phyloP scores from a whole-genome alignment of 345 rosid genomes.

The Populus simonii region DNA sequence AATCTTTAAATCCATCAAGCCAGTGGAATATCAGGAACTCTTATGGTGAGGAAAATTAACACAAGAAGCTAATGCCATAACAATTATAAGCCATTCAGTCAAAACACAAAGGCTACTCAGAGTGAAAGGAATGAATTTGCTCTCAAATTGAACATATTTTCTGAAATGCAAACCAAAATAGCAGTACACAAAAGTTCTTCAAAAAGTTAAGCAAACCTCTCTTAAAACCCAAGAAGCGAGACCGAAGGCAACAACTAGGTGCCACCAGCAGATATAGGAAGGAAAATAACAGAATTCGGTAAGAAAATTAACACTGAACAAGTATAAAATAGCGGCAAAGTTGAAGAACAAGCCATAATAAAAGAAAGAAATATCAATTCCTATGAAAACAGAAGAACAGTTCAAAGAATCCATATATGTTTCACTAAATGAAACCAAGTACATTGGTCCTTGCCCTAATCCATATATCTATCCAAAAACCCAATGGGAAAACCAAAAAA shows the following conservation, averaged over 20 bases:
- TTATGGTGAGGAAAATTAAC: not conserved
- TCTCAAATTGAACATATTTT: not conserved
- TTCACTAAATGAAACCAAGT: not conserved
- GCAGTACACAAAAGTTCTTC: not conserved
- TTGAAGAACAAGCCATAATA: not conserved
- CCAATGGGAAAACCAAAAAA: not conserved
- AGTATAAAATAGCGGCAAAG: not conserved
- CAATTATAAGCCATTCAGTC: not conserved
- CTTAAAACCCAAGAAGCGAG: not conserved
- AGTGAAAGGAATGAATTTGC: not conserved
- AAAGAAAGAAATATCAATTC: not conserved
- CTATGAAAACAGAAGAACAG: not conserved
- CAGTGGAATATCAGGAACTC: not conserved
- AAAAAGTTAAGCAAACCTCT: conserved; percentile 1
- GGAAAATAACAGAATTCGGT: not conserved
- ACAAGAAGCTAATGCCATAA: not conserved
- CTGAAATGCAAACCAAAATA: not conserved
- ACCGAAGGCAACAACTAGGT: not conserved
- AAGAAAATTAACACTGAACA: not conserved
- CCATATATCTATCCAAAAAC: not conserved
- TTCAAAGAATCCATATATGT: not conserved
- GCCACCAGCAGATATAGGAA: not conserved
- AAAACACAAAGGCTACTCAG: not conserved
- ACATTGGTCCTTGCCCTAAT: not conserved
- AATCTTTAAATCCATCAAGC: not conserved